phyloP scores from a whole-genome alignment of 495 filamentous ascomycete species.

The Aspergillus sclerotioniger region DNA sequence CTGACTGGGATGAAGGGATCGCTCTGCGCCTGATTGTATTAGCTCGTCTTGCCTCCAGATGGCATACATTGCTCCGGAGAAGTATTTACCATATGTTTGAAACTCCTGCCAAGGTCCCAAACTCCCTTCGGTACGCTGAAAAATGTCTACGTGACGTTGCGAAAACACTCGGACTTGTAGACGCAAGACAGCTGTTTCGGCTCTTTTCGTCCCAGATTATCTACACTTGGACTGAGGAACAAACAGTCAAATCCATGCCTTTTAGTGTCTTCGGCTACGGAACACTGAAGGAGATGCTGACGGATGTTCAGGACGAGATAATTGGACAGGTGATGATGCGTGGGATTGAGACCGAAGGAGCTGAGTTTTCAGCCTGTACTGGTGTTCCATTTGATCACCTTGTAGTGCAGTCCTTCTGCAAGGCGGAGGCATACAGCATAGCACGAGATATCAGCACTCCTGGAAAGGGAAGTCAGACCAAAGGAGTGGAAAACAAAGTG shows the following conservation, averaged over 20 bases:
- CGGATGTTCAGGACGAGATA: constrained; percentile 73
- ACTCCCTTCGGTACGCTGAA: constrained; percentile 64
- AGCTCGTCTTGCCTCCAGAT: constrained; percentile 68
- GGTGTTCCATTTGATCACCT: constrained; percentile 54
- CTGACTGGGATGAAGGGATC: constrained; percentile 75
- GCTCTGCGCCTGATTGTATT: constrained; percentile 77
- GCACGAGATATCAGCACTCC: constrained; percentile 69
- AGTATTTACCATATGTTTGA: constrained; percentile 93
- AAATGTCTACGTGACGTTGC: constrained; percentile 68
- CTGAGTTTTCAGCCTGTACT: constrained; percentile 56
- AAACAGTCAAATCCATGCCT: constrained; percentile 66
- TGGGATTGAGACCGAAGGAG: constrained; percentile 60
- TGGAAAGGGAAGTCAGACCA: constrained; percentile 46
- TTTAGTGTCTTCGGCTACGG: constrained; percentile 78
- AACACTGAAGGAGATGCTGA: constrained; percentile 65
- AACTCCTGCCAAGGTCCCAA: constrained; percentile 66
- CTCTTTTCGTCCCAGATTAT: constrained; percentile 90
- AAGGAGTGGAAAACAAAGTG: constrained; percentile 65
- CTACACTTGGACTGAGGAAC: constrained; percentile 79
- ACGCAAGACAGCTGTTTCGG: constrained; percentile 69
- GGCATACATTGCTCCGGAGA: constrained; percentile 77
- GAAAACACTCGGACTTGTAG: constrained; percentile 57
- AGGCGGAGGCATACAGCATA: constrained; percentile 79
- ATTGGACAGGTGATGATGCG: constrained; percentile 84
- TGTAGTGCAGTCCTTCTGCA: constrained; percentile 68